Conservation (phyloP, 2,329 filamentous ascomycete genomes). For the Fusarium udum region DNA sequence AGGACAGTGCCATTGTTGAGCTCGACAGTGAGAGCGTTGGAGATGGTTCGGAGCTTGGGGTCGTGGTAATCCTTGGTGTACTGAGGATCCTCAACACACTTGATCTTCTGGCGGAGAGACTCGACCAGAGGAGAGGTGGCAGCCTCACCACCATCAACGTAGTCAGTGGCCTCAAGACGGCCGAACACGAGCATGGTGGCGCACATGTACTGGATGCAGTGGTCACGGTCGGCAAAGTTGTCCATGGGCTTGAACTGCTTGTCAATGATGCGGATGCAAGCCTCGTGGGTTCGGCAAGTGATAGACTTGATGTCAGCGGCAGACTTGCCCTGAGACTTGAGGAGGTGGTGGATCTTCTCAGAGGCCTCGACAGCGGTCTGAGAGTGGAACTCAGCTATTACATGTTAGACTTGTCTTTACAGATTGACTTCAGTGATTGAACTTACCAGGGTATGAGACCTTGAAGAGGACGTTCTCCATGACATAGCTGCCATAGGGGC, state of each 20-base stretch:
- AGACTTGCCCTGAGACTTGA: constrained; percentile 86
- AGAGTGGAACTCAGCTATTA: constrained; percentile 91
- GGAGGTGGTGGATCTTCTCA: constrained; percentile 84
- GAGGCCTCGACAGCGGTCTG: constrained; percentile 97
- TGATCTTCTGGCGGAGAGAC: constrained; percentile 90
- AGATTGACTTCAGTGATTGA: neutral
- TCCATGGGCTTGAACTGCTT: constrained; percentile 99
- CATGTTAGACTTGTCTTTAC: constrained; percentile 18
- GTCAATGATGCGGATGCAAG: constrained; percentile 98
- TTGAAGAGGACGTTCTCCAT: constrained; percentile 99
- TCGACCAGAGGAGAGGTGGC: constrained; percentile 91
- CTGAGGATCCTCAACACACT: constrained; percentile 93
- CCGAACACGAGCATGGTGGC: constrained; percentile 95
- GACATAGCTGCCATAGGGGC: constrained; percentile 95
- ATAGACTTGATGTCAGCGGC: constrained; percentile 93
- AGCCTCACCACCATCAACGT: constrained; percentile 90
- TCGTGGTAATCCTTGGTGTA: constrained; percentile 97
- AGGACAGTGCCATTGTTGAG: constrained; percentile 93
- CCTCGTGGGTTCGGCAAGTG: constrained; percentile 96
- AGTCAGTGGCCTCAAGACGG: constrained; percentile 92
- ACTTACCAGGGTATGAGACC: constrained; percentile 92
- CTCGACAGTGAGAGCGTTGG: constrained; percentile 94
- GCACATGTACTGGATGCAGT: constrained; percentile 99
- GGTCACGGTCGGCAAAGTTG: constrained; percentile 99
- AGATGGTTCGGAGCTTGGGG: constrained; percentile 91